Evolutionary conservation across 305 asterid species (phyloP).

Genomic region (Solanum hybrid): DNA sequence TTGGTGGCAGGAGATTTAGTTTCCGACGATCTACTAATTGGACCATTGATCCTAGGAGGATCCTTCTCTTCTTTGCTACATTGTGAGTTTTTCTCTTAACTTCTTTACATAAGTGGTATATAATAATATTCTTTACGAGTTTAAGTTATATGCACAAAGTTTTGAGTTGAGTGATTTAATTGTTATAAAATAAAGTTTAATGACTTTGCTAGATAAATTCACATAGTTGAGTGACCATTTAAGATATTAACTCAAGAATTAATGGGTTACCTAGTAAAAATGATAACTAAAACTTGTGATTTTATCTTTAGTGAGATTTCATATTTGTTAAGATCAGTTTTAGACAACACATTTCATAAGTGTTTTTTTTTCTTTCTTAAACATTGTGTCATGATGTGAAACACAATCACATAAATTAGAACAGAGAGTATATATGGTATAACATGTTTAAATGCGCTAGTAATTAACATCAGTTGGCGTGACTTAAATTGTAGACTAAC

Average conservation of each 20-base stretch:
- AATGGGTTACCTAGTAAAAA: not conserved
- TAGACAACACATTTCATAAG: not conserved
- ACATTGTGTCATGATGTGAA: not conserved
- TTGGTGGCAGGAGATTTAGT: slow-evolving; percentile 28
- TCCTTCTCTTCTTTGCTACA: slow-evolving; percentile 72
- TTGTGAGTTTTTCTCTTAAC: slow-evolving; percentile 38
- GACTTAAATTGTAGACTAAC: not conserved
- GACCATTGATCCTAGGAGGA: slow-evolving; percentile 48
- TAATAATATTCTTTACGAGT: not conserved
- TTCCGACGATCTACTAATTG: slow-evolving; percentile 45
- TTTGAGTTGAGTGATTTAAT: not conserved
- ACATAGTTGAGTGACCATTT: not conserved
- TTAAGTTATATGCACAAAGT: not conserved
- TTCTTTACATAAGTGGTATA: not conserved
- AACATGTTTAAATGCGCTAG: not conserved
- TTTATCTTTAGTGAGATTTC: not conserved
- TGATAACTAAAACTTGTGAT: not conserved
- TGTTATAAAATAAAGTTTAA: too few species aligned
- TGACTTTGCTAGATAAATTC: not conserved
- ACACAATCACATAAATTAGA: not conserved
- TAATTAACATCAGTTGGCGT: not conserved
- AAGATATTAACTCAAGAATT: not conserved
- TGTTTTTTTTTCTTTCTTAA: not conserved
- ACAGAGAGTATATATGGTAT: not conserved
- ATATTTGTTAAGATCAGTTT: not conserved